Conservation (phyloP, 352 stramenopile genomes). For the Blastocystis sp. region DNA sequence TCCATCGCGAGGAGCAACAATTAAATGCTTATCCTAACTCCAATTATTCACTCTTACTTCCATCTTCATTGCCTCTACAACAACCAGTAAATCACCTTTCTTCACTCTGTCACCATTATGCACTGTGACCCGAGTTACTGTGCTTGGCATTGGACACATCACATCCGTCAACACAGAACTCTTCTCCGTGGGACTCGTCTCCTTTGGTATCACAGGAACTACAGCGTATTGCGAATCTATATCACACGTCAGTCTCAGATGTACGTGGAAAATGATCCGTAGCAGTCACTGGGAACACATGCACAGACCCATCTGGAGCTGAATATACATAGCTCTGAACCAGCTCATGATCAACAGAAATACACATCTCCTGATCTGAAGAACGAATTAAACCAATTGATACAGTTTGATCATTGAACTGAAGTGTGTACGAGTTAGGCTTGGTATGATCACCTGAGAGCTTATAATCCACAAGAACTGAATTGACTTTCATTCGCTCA, state of each 20-base stretch:
- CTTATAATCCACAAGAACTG: neutral
- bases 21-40: neutral
- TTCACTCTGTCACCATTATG: conserved; percentile 77
- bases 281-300: neutral
- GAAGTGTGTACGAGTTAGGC: neutral
- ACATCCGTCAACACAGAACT: conserved; percentile 63
- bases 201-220: conserved; percentile 61
- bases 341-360: neutral
- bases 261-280: neutral
- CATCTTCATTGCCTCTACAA: conserved; percentile 97
- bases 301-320: neutral
- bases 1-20: neutral
- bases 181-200: conserved; percentile 68
- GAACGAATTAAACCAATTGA: neutral
- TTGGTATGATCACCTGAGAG: neutral
- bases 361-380: neutral
- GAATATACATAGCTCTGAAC: neutral
- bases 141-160: conserved; percentile 84
- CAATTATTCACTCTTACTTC: conserved; percentile 66
- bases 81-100: conserved; percentile 79
- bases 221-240: neutral
- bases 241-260: neutral
- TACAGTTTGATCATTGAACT: neutral
- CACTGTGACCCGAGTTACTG: conserved; percentile 81
- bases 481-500: neutral